phyloP scores from a whole-genome alignment of 805 yeast species.

The Pichia membranifaciens region DNA sequence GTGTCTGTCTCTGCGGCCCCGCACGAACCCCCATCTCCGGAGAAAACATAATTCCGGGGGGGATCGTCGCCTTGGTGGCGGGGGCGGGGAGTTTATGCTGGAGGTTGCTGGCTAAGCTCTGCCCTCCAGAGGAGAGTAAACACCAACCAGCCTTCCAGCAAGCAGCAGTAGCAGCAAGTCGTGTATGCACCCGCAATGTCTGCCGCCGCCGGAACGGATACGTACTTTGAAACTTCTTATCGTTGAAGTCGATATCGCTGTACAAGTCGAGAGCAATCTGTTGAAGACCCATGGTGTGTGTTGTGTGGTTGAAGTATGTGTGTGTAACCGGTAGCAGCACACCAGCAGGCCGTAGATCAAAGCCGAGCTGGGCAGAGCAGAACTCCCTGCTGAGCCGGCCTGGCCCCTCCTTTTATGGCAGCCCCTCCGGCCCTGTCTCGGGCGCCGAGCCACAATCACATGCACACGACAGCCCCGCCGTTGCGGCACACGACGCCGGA shows the following conservation, averaged over 20 bases:
- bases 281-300: constrained; percentile 9
- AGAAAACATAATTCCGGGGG: no score
- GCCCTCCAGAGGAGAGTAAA: no score
- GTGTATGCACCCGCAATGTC: constrained; percentile 2
- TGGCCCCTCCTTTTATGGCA: constrained; percentile 2
- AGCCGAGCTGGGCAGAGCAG: not conserved
- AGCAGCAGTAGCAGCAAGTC: no score
- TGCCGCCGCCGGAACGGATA: no score
- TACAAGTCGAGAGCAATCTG: constrained; percentile 14
- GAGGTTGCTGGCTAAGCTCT: no score
- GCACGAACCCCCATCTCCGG: no score
- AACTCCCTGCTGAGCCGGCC: no score
- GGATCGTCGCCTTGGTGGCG: not conserved
- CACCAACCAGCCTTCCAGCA: no score
- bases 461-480: constrained; percentile 1
- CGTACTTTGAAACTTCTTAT: constrained; percentile 23
- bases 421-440: not conserved
- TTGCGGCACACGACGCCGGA: not conserved
- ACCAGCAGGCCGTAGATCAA: no score
- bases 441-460: not conserved
- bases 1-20: no score
- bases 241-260: constrained; percentile 22
- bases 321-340: no score
- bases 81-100: no score
- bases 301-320: not conserved